phyloP scores from a whole-genome alignment of 2,329 filamentous ascomycete species.

The Coniochaeta sp. region DNA sequence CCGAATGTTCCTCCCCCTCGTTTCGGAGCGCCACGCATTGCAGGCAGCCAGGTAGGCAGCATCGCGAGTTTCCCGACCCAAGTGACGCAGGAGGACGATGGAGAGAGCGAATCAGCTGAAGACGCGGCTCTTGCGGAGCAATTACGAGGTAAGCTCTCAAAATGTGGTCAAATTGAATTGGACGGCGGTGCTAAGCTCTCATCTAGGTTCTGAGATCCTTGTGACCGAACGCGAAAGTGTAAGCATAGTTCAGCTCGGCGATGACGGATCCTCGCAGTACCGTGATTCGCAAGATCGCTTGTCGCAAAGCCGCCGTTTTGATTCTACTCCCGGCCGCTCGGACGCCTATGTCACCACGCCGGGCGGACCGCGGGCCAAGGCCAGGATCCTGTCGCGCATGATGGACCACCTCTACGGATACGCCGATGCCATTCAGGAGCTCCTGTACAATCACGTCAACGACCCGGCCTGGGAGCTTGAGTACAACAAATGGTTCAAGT shows the following conservation, averaged over 20 bases:
- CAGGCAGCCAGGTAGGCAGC: neutral
- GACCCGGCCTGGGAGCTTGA: neutral
- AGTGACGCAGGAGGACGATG: neutral
- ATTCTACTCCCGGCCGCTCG: neutral
- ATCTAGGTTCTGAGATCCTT: neutral
- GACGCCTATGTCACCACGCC: neutral
- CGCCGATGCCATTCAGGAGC: neutral
- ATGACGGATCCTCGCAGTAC: neutral
- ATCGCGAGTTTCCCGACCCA: neutral
- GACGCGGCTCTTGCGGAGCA: neutral
- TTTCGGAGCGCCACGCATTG: neutral
- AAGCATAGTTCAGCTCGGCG: neutral
- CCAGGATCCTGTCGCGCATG: neutral
- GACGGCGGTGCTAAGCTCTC: neutral
- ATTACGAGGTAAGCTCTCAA: neutral
- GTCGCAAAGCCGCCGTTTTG: neutral
- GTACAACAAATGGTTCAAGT: neutral
- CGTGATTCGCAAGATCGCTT: neutral
- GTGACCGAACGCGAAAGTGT: neutral
- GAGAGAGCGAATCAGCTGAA: neutral
- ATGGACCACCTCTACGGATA: neutral
- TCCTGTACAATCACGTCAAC: neutral
- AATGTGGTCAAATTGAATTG: neutral
- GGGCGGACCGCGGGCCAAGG: neutral
- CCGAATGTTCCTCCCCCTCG: neutral